phyloP scores from a whole-genome alignment of 2,329 filamentous ascomycete genomes.

The Hypoxylon sp. region DNA sequence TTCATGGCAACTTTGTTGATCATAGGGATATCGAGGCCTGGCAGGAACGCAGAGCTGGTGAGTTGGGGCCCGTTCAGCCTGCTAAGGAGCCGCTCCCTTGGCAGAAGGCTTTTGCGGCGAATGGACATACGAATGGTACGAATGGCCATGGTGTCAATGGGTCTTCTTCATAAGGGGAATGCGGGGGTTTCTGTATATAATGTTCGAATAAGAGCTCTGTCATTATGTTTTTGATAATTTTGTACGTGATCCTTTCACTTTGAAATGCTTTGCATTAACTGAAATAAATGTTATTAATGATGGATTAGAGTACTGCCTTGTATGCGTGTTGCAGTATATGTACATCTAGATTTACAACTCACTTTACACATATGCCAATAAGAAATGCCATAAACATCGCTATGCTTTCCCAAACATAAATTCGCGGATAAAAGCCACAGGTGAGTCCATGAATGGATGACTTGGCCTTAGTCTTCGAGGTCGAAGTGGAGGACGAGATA shows the following conservation, averaged over 20 bases:
- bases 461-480: constrained; percentile 13
- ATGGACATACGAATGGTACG: constrained; percentile 23
- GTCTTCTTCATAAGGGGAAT: no score
- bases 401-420: constrained; percentile 26
- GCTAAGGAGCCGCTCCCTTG: constrained; percentile 51
- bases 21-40: constrained; percentile 54
- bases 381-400: constrained; percentile 11
- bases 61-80: constrained; percentile 50
- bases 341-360: constrained; percentile 1
- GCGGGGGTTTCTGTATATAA: no score
- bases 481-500: constrained; percentile 19
- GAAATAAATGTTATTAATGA: neutral
- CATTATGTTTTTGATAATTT: no score
- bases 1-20: constrained; percentile 56
- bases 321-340: neutral
- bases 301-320: neutral
- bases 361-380: neutral
- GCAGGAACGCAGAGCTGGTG: constrained; percentile 50
- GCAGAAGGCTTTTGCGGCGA: constrained; percentile 43
- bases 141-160: constrained; percentile 19
- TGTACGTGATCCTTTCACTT: no score
- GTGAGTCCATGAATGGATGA: constrained; percentile 13
- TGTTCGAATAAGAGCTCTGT: no score
- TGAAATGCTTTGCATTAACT: no score
- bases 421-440: constrained; percentile 28